phyloP scores from a whole-genome alignment of 768 basidiomycete genomes.

The Mycena venus region DNA sequence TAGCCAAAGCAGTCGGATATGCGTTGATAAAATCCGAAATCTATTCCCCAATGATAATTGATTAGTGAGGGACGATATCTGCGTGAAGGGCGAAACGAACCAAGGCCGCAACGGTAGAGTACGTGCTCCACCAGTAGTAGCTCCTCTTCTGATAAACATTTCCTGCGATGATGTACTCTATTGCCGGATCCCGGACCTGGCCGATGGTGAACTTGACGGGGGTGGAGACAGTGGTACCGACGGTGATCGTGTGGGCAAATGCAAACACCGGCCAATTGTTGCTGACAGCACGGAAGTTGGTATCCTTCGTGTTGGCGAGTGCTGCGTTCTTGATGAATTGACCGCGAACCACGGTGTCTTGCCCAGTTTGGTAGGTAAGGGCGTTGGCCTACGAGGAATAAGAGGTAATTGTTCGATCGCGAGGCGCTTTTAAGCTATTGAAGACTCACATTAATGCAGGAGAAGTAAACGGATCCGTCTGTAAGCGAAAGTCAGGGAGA shows the following conservation, averaged over 20 bases:
- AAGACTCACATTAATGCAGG: slow-evolving; percentile 60
- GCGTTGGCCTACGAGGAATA: slow-evolving; percentile 53
- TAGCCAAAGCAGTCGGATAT: slow-evolving; percentile 55
- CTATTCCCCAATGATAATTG: not conserved
- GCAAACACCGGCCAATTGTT: slow-evolving; percentile 74
- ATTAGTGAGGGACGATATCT: not conserved
- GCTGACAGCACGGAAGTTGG: slow-evolving; percentile 69
- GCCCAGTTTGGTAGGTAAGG: slow-evolving; percentile 69
- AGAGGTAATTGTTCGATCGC: not conserved
- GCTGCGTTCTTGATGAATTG: slow-evolving; percentile 68
- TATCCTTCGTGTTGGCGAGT: slow-evolving; percentile 66
- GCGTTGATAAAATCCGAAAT: slow-evolving; percentile 49
- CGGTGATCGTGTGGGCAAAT: slow-evolving; percentile 68
- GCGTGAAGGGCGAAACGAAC: not conserved
- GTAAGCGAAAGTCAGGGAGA: not conserved
- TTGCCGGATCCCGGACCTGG: slow-evolving; percentile 62
- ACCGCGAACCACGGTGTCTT: slow-evolving; percentile 65
- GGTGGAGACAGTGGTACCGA: slow-evolving; percentile 49
- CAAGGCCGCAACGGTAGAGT: not conserved
- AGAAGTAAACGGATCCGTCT: slow-evolving; percentile 77
- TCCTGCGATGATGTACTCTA: slow-evolving; percentile 57
- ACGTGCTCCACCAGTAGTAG: slow-evolving; percentile 12
- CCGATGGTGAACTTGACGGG: slow-evolving; percentile 60
- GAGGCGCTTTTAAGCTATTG: not conserved
- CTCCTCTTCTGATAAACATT: slow-evolving; percentile 42